Conservation (phyloP, 257 asterid species). For the Orobanche coerulescens region DNA sequence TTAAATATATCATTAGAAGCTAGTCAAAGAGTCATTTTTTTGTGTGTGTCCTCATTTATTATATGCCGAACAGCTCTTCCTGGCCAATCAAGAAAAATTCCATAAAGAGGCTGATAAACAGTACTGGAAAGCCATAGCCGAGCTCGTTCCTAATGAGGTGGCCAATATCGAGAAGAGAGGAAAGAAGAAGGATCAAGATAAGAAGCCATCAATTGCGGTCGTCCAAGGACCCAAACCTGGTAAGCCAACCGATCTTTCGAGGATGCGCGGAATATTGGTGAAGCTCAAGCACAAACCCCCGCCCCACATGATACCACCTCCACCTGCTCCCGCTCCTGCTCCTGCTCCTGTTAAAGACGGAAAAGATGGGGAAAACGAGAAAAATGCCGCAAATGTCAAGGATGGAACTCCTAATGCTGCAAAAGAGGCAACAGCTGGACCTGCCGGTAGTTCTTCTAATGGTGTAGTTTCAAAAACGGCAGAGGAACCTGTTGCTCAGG, state of each 20-base stretch:
- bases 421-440: constrained; percentile 31
- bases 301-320: constrained; percentile 92
- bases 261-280: constrained; percentile 87
- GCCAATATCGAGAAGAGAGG: constrained; percentile 77
- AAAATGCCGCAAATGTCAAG: constrained; percentile 30
- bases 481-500: constrained; percentile 37
- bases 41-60: background rate
- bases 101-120: constrained; percentile 95
- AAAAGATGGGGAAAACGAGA: constrained; percentile 39
- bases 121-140: constrained; percentile 94
- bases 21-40: constrained; percentile 6
- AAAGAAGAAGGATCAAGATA: constrained; percentile 87
- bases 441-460: constrained; percentile 42
- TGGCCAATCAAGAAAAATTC: constrained; percentile 69
- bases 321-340: constrained; percentile 80
- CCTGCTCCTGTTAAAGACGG: constrained; percentile 66
- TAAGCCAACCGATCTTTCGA: constrained; percentile 92
- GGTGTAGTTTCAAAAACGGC: constrained; percentile 30
- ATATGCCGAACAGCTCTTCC: constrained; percentile 34
- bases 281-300: constrained; percentile 97
- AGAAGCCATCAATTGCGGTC: constrained; percentile 74
- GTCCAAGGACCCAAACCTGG: constrained; percentile 97
- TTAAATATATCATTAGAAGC: background rate
- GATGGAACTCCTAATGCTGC: constrained; percentile 28
- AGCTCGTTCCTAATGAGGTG: constrained; percentile 86